These are phyloP conservation scores for Arctostaphylos glauca DNA, from an alignment of 148 eudicot genomes.

Conservation along the genomic window DNA sequence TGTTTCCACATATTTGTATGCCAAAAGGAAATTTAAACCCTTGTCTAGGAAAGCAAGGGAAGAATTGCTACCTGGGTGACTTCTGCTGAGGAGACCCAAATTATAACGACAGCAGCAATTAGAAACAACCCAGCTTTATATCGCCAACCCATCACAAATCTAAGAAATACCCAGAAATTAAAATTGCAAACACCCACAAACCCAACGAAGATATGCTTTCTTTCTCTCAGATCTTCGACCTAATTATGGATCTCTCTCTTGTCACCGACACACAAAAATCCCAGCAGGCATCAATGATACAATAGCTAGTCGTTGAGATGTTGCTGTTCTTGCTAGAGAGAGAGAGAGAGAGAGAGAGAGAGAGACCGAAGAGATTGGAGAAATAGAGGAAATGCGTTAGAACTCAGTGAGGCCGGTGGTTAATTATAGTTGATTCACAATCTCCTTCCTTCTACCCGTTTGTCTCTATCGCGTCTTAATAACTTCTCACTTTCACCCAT, in stretches of 20 bases:
- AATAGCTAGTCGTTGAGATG: neutral
- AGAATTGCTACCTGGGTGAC: constrained; percentile 72
- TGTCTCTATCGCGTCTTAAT: no score
- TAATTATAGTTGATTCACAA: no score
- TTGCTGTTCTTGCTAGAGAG: neutral
- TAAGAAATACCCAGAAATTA: constrained; percentile 12
- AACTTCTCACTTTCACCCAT: no score
- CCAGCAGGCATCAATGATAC: neutral
- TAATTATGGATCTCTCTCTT: neutral
- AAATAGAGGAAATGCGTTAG: neutral
- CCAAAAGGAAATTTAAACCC: constrained; percentile 6
- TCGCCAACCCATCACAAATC: constrained; percentile 65
- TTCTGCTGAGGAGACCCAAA: constrained; percentile 98
- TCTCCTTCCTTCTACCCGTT: no score
- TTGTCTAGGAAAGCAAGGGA: neutral
- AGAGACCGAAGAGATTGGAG: neutral
- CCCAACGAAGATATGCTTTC: constrained; percentile 15
- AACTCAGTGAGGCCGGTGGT: no score
- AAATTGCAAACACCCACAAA: neutral
- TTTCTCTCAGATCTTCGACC: constrained; percentile 3
- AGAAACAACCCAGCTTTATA: constrained; percentile 75
- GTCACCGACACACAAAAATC: constrained; percentile 9
- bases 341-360: constrained; percentile 2
- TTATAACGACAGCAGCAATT: constrained; percentile 74
- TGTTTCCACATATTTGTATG: neutral